Evolutionary conservation across 305 asterid species (phyloP), one percentile per base, ranked within the genome.

Genomic region (Fraxinus paxiana): DNA sequence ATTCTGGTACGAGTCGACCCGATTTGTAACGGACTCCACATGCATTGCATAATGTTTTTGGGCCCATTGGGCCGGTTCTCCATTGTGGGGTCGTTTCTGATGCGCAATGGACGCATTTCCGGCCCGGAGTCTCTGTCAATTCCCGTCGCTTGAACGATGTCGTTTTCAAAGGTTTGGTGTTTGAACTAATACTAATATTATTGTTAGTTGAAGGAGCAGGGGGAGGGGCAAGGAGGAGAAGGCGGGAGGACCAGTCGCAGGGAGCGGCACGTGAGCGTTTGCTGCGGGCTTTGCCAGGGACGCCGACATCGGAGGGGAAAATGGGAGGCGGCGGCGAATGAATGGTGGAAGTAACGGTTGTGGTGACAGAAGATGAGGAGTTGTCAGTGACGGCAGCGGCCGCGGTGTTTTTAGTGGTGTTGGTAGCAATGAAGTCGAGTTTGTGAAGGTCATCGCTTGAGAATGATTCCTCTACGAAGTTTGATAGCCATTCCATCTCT

Each of bases 61-160:
- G 98, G 76, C 99, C 99, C 92, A 93, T 80, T 0, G 99, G 99
- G 5, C 99, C 99, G 4, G 97, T 90, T 46, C 99, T 80, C 99
- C 99, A 95, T 26, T 95, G 99, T n/a, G 99, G 99, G 0, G 99
- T 95, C 87, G 92, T 95, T 17, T 95, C 98, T 10, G 98, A 92
- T 7, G 88, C 91, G 63, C 99, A 95, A 85, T 95, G 99, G 63
- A 95, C 93, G 88, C 99, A 95, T 79, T 84, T 91, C 75, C 99
- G 90, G 13, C 93, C 96, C 0, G 88, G 87, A 10, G 88, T 82
- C 30, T 88, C 97, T 9, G 77, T n/a, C 1, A 86, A 81, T 76
- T 89, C 93, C 61, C 91, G 84, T 15, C 77, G 92, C 82, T 51
- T 84, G 1, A 83, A 20, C 83, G 87, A 76, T 4, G 89, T 80